Base-by-base conservation (phyloP, 257 asterid species). In the Vinca minor region DNA sequence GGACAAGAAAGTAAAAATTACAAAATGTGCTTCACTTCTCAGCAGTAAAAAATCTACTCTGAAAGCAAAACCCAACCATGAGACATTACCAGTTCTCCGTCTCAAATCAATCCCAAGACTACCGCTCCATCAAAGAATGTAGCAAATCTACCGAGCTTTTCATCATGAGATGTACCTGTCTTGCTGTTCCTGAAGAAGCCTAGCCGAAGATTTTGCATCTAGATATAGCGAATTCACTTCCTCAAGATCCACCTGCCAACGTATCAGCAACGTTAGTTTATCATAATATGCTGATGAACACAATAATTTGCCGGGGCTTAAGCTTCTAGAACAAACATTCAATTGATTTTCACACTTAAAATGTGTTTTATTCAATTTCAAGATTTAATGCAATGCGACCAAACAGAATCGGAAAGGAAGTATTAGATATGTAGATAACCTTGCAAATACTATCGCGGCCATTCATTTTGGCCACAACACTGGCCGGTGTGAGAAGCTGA, bases 151-250 rank as follows among this genome's bases (percentile, higher is more conserved):
- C 18, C 12, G 13, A 14, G 28, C 38, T 15, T 13, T 8, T 15
- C 26, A 39, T 77, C 69, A 89, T 1, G 95, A 85, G 65, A 92
- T 92, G 74, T 92, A 92, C 78, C 92, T 81, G 67, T 90, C 96
- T 68, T 92, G 96, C 71, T 92, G 95, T 85, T 87, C 95, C 66
- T 89, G 97, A 63, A 87, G 97, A 70, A 89, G 97, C 76, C 69
- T 81, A 8, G 88, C 97, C 2, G 95, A 89, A 49, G 95, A 87
- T 65, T 87, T 89, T 1, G 96, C 98, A 41, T 92, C 95, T 69
- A 87, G 80, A 74, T 89, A 92, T 4, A 92, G 94, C 32, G 87
- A 61, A 49, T 32, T 71, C 61, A 92, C 96, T 81, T 92, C 98
- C 69, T 89, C 95, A 7, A 92, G 96, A 77, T 89, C 98, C 65